A percentile compares a stretch with the other conserved stretches of the same genome.
These are phyloP conservation scores for Neurospora sublineolata DNA, from an alignment of 495 filamentous ascomycete species.

Conservation along the genomic window DNA sequence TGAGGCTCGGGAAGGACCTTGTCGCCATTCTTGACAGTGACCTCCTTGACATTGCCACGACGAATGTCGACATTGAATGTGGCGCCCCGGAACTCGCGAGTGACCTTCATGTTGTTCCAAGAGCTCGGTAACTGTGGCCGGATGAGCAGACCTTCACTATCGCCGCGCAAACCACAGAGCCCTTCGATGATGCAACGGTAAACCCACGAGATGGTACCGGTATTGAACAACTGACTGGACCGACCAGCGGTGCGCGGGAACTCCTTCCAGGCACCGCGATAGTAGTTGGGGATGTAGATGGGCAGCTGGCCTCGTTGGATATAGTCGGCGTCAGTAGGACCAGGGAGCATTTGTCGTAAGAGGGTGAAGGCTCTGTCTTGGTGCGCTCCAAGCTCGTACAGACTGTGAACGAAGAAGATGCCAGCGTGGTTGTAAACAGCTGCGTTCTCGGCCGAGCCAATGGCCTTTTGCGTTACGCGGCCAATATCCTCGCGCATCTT, in stretches of 20 bases:
- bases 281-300: slow-evolving; percentile 47
- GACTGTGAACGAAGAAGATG: slow-evolving; percentile 39
- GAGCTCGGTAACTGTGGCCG: slow-evolving; percentile 37
- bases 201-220: slow-evolving; percentile 43
- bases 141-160: slow-evolving; percentile 32
- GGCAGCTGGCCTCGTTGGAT: slow-evolving; percentile 43
- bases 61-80: slow-evolving; percentile 37
- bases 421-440: slow-evolving; percentile 47
- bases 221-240: slow-evolving; percentile 46
- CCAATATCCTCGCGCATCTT: slow-evolving; percentile 49
- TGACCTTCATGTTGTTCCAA: slow-evolving; percentile 39
- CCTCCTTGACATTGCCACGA: slow-evolving; percentile 30
- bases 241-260: slow-evolving; percentile 43
- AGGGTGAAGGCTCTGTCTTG: slow-evolving; percentile 37
- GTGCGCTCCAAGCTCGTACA: slow-evolving; percentile 39
- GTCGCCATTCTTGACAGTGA: slow-evolving; percentile 26
- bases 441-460: slow-evolving; percentile 44
- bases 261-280: slow-evolving; percentile 39
- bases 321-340: slow-evolving; percentile 40
- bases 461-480: slow-evolving; percentile 46
- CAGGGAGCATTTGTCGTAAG: slow-evolving; percentile 41
- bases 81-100: slow-evolving; percentile 38
- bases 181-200: slow-evolving; percentile 45
- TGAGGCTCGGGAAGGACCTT: slow-evolving; percentile 24
- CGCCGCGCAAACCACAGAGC: slow-evolving; percentile 40